A percentile compares a stretch with the other conserved stretches of the same genome.
Evolutionary conservation across 179 eudicot species (phyloP).

Genomic region (Spinacia oleracea): DNA sequence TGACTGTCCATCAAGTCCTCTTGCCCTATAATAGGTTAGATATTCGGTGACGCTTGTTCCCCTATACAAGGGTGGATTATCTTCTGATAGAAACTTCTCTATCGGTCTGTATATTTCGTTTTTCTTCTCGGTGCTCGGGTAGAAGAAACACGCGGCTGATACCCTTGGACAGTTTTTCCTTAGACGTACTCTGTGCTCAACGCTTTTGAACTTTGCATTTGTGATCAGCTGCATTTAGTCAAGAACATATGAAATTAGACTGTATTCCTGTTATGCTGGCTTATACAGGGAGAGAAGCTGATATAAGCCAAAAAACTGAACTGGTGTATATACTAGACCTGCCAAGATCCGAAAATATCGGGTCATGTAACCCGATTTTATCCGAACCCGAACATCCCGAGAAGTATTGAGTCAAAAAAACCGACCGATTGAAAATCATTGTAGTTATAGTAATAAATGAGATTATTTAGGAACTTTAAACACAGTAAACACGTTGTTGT

Average conservation of each 20-base stretch:
- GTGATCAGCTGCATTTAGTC: slow-evolving; percentile 47
- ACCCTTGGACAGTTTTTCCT: slow-evolving; percentile 49
- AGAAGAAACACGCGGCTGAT: slow-evolving; percentile 70
- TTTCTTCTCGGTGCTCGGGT: slow-evolving; percentile 48
- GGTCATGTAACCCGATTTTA: too few relatives aligned
- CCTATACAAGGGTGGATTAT: slow-evolving; percentile 57
- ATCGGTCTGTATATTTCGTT: slow-evolving; percentile 46
- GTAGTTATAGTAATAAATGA: too few relatives aligned
- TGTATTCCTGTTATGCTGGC: neutral
- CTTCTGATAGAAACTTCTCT: slow-evolving; percentile 49
- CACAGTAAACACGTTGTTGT: too few relatives aligned
- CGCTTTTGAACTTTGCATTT: slow-evolving; percentile 64
- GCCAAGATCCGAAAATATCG: too few relatives aligned
- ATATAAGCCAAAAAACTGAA: neutral
- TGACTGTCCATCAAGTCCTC: slow-evolving; percentile 49
- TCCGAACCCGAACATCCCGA: too few relatives aligned
- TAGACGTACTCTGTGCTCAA: slow-evolving; percentile 62
- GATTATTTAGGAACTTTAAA: too few relatives aligned
- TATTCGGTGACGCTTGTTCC: slow-evolving; percentile 52
- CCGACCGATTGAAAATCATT: too few relatives aligned
- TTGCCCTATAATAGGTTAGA: slow-evolving; percentile 41
- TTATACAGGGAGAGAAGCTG: neutral
- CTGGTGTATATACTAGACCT: neutral
- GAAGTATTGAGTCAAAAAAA: too few relatives aligned
- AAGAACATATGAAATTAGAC: neutral